Evolutionary conservation across 2,329 filamentous ascomycete species (phyloP), one percentile per base, ranked within the genome.

Genomic region (Penicillium sp.): DNA sequence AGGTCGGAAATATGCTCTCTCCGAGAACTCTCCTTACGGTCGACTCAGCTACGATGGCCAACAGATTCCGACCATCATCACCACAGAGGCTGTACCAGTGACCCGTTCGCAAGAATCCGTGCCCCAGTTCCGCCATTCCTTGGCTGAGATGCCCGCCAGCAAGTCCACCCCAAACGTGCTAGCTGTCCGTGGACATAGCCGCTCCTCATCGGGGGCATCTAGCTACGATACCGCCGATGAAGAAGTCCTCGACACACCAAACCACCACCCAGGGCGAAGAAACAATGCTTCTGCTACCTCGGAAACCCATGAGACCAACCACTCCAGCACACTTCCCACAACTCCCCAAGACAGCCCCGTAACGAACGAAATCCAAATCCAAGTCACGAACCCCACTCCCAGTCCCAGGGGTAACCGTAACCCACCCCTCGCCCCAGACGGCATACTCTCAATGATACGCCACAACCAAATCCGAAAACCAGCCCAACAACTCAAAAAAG

Each of bases 211-310:
- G n/a, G 62, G 56, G 6, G 68, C 69, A 33, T 73, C 74, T 7
- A 72, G 72, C 40, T 76, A 76, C 35, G 68, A 75, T 15, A 76
- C 74, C 7, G 73, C 74, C 33, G 72, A 75, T 28, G 74, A 76
- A 65, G 66, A 65, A 44, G 44, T 59, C 17, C 65, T 70, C 3
- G 63, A 64, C 17, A 58, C 66, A 24, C 54, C 65, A n/a, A 58
- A 58, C 3, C 40, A 44, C 30, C 53, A 40, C 9, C 3, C 24
- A n/a, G 15, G n/a, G 13, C 51, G 37, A 19, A 40, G 26, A 3
- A 19, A 28, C 17, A 19, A 40, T 28, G 0, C 51, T 28, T 12
- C 19, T 26, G 5, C 19, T 28, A 10, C 26, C 24, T 13, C 17
- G 15, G 19, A 19, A 9, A 13, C 26, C 3, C 38, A 24, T 35